These are phyloP conservation scores for Podospora australis DNA, from an alignment of 495 filamentous ascomycete species.

Conservation along the genomic window DNA sequence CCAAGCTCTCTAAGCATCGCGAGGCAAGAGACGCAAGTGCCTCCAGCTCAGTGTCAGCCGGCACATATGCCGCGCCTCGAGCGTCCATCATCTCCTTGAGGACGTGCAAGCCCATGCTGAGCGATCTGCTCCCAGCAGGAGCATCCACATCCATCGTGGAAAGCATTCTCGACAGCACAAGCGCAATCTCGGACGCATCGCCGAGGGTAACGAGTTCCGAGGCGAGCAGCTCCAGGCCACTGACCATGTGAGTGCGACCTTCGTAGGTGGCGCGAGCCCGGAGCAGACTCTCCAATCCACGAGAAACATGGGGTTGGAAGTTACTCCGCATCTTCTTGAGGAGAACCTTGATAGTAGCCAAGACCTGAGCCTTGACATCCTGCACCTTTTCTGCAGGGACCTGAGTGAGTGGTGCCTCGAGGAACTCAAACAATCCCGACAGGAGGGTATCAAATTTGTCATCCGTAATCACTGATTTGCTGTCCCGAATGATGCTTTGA, in stretches of 20 bases:
- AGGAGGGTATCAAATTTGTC: slow-evolving; percentile 70
- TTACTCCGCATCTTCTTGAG: slow-evolving; percentile 58
- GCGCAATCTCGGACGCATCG: slow-evolving; percentile 42
- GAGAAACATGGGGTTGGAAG: slow-evolving; percentile 59
- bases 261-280: slow-evolving; percentile 56
- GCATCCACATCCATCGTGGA: slow-evolving; percentile 30
- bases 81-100: slow-evolving; percentile 46
- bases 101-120: slow-evolving; percentile 57
- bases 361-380: slow-evolving; percentile 77
- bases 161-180: slow-evolving; percentile 40
- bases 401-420: slow-evolving; percentile 49
- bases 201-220: slow-evolving; percentile 46
- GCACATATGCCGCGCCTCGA: slow-evolving; percentile 30
- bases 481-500: slow-evolving; percentile 70
- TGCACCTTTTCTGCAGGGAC: slow-evolving; percentile 49
- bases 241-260: slow-evolving; percentile 47
- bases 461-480: slow-evolving; percentile 49
- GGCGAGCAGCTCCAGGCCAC: slow-evolving; percentile 48
- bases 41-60: slow-evolving; percentile 35
- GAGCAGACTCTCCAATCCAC: slow-evolving; percentile 61
- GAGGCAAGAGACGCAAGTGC: slow-evolving; percentile 51
- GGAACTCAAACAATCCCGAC: slow-evolving; percentile 64
- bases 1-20: slow-evolving; percentile 58
- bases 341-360: slow-evolving; percentile 73
- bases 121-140: slow-evolving; percentile 17